phyloP scores from a whole-genome alignment of 2,329 filamentous ascomycete species.

The Nannizziopsis barbatae region DNA sequence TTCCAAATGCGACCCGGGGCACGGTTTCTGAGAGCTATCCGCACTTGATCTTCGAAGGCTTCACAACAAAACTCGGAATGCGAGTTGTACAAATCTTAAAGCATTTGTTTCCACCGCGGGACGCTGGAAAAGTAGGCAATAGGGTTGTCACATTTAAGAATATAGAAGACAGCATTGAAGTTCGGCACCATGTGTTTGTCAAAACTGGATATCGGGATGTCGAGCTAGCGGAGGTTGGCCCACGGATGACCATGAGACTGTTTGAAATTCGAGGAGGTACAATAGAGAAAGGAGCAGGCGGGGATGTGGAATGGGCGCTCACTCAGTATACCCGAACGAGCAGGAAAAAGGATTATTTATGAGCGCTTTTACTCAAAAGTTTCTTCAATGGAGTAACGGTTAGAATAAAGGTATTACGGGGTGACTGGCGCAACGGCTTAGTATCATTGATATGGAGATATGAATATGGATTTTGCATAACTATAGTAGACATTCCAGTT shows the following conservation, averaged over 20 bases:
- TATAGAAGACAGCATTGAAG: conserved; percentile 75
- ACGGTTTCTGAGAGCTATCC: conserved; percentile 89
- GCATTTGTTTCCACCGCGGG: conserved; percentile 84
- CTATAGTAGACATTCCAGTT: no score
- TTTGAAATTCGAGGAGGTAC: conserved; percentile 91
- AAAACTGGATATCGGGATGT: conserved; percentile 83
- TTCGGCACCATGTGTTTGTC: conserved; percentile 89
- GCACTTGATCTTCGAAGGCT: conserved; percentile 90
- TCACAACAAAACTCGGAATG: conserved; percentile 66
- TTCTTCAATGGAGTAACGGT: background rate
- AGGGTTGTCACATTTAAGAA: conserved; percentile 91
- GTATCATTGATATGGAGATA: background rate
- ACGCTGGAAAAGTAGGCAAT: conserved; percentile 72
- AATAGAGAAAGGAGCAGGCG: conserved; percentile 76
- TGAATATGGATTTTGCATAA: background rate
- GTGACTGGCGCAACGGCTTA: conserved; percentile 1
- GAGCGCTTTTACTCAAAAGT: conserved; percentile 12
- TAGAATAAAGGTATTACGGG: background rate
- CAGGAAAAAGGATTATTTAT: conserved; percentile 92
- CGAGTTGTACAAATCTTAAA: conserved; percentile 84
- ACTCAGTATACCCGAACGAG: conserved; percentile 90
- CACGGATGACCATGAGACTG: conserved; percentile 90
- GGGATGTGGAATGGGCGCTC: conserved; percentile 92
- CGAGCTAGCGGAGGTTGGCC: conserved; percentile 79
- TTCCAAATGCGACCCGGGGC: conserved; percentile 74